These are phyloP conservation scores for Phaeotremella skinneri DNA, from an alignment of 768 basidiomycete genomes.

Conservation along the genomic window DNA sequence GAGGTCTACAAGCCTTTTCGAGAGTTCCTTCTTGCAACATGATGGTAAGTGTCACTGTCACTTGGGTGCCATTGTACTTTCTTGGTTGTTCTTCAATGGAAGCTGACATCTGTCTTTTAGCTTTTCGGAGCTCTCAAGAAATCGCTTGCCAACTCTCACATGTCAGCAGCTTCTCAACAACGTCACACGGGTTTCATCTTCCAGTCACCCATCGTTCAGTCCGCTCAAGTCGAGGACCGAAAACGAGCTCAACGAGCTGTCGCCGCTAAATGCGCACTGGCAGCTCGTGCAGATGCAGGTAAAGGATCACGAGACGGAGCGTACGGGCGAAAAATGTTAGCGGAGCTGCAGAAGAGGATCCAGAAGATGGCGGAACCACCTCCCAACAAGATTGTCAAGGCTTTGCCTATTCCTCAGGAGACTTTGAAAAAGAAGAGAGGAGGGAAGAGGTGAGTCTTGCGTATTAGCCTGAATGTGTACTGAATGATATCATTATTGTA, in stretches of 20 bases:
- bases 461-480: background rate
- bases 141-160: slow-evolving; percentile 70
- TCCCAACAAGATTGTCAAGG: slow-evolving; percentile 87
- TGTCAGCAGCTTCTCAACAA: slow-evolving; percentile 79
- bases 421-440: slow-evolving; percentile 90
- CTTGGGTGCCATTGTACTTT: background rate
- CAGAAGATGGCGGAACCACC: slow-evolving; percentile 90
- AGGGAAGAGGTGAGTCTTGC: slow-evolving; percentile 74
- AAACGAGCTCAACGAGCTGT: slow-evolving; percentile 89
- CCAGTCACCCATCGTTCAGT: slow-evolving; percentile 82
- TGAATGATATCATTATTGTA: slow-evolving; percentile 45
- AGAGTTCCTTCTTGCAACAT: slow-evolving; percentile 97
- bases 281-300: slow-evolving; percentile 92
- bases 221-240: slow-evolving; percentile 83
- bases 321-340: slow-evolving; percentile 74
- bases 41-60: slow-evolving; percentile 46
- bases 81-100: no score
- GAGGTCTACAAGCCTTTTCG: slow-evolving; percentile 81
- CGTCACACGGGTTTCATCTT: slow-evolving; percentile 96
- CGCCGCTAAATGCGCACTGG: slow-evolving; percentile 84
- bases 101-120: slow-evolving; percentile 56
- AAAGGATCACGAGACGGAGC: slow-evolving; percentile 71
- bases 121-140: slow-evolving; percentile 90
- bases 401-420: slow-evolving; percentile 89
- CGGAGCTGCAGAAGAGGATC: slow-evolving; percentile 89